Conservation (phyloP, 345 rosid species). For the Eucalyptus globulus region DNA sequence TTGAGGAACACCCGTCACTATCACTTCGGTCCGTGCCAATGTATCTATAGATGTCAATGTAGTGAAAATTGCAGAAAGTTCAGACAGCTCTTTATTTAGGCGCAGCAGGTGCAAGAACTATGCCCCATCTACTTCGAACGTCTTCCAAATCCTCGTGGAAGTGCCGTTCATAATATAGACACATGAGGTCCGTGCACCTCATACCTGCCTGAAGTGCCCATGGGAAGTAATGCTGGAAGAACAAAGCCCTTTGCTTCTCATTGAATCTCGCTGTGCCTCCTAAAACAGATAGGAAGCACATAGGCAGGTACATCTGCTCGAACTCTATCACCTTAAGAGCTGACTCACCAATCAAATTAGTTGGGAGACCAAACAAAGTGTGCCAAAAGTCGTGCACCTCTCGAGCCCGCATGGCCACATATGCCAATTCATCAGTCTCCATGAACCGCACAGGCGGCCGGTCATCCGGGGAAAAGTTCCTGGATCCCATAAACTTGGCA, state of each 20-base stretch:
- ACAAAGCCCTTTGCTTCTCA: slow-evolving; percentile 28
- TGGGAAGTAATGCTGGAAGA: slow-evolving; percentile 27
- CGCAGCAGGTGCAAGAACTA: slow-evolving; percentile 11
- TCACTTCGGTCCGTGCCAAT: not conserved
- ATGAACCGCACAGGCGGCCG: slow-evolving; percentile 41
- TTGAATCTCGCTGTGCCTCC: slow-evolving; percentile 28
- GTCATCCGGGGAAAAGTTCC: slow-evolving; percentile 33
- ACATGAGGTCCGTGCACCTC: slow-evolving; percentile 27
- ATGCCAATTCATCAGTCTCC: slow-evolving; percentile 35
- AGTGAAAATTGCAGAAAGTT: not conserved
- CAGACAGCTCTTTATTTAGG: not conserved
- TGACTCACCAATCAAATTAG: slow-evolving; percentile 31
- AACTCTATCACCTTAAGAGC: slow-evolving; percentile 41
- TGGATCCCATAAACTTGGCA: slow-evolving; percentile 37
- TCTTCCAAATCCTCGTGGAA: slow-evolving; percentile 31
- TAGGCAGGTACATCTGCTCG: slow-evolving; percentile 36
- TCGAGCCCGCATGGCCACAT: slow-evolving; percentile 34
- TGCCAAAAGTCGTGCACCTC: slow-evolving; percentile 48
- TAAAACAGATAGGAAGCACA: slow-evolving; percentile 28
- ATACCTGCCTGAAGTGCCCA: slow-evolving; percentile 26
- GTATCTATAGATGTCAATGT: not conserved
- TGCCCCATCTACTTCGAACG: slow-evolving; percentile 22
- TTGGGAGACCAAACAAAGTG: slow-evolving; percentile 28
- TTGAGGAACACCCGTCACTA: not conserved
- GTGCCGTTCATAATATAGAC: slow-evolving; percentile 31